Percentiles rank a stretch among this genome's conserved stretches.
These are phyloP conservation scores for Colletotrichum spaethianum DNA, from an alignment of 2,329 filamentous ascomycete genomes.

Conservation along the genomic window DNA sequence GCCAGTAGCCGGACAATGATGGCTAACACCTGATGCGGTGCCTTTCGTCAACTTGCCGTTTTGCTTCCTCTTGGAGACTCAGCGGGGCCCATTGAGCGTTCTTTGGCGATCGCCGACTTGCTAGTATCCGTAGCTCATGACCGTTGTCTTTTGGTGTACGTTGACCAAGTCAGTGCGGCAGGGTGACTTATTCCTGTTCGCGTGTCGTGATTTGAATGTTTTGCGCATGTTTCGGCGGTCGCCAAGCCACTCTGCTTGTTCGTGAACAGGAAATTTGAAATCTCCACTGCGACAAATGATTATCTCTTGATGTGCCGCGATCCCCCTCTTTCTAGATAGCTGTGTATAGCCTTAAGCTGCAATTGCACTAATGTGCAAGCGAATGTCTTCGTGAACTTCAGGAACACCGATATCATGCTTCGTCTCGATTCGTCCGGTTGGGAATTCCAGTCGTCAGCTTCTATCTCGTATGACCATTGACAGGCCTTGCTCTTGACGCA, in stretches of 20 bases:
- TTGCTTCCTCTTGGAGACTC: neutral
- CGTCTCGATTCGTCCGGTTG: neutral
- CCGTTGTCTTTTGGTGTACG: neutral
- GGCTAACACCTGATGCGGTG: neutral
- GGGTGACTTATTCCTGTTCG: neutral
- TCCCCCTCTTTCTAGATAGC: neutral
- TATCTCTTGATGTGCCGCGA: neutral
- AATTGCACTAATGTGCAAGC: neutral
- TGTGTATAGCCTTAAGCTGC: neutral
- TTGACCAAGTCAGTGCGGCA: slow-evolving; percentile 8
- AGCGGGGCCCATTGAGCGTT: neutral
- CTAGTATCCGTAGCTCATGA: neutral
- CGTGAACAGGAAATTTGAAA: neutral
- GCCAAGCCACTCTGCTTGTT: neutral
- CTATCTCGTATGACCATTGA: slow-evolving; percentile 25
- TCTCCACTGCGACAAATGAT: neutral
- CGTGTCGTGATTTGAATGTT: slow-evolving; percentile 7
- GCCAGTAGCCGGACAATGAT: slow-evolving; percentile 5
- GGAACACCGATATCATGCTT: slow-evolving; percentile 14
- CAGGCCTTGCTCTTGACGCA: slow-evolving; percentile 23
- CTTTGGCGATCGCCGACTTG: neutral
- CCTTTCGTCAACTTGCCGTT: neutral
- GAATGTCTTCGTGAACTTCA: slow-evolving; percentile 16
- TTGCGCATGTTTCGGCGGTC: neutral
- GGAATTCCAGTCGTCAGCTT: neutral